These are phyloP conservation scores for Paraphoma sp. DNA, from an alignment of 2,329 filamentous ascomycete species.

Conservation along the genomic window DNA sequence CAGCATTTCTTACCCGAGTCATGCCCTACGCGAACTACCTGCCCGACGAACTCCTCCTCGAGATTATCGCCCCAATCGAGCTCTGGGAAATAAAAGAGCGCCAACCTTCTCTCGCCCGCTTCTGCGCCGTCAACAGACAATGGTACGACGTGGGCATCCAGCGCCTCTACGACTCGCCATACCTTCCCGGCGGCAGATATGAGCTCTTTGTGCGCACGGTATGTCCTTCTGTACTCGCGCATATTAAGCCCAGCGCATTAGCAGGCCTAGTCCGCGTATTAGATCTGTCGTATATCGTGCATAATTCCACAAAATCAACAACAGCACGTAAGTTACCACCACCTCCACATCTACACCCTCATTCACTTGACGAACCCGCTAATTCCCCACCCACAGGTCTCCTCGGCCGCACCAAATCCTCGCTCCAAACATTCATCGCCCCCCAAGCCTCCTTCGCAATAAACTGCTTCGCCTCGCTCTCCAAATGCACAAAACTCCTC, in stretches of 20 bases:
- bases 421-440: constrained; percentile 62
- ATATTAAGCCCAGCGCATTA: constrained; percentile 56
- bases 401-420: constrained; percentile 60
- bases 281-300: constrained; percentile 62
- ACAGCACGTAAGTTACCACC: constrained; percentile 50
- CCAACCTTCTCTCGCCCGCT: constrained; percentile 58
- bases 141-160: constrained; percentile 63
- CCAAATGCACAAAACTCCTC: constrained; percentile 60
- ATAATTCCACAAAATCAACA: constrained; percentile 64
- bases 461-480: constrained; percentile 63
- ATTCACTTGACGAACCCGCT: not conserved
- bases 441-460: constrained; percentile 53
- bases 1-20: too few relatives aligned
- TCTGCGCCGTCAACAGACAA: constrained; percentile 57
- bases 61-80: constrained; percentile 56
- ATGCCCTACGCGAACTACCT: not conserved
- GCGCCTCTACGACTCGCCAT: constrained; percentile 60
- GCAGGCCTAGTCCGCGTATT: constrained; percentile 60
- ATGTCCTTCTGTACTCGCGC: constrained; percentile 59
- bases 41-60: constrained; percentile 61
- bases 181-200: constrained; percentile 61
- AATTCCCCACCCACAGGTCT: constrained; percentile 45
- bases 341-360: not conserved
- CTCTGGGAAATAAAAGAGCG: constrained; percentile 32
- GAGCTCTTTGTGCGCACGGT: constrained; percentile 61